Base-by-base conservation (phyloP, 768 basidiomycete species). In the Baorangia bicolor region DNA sequence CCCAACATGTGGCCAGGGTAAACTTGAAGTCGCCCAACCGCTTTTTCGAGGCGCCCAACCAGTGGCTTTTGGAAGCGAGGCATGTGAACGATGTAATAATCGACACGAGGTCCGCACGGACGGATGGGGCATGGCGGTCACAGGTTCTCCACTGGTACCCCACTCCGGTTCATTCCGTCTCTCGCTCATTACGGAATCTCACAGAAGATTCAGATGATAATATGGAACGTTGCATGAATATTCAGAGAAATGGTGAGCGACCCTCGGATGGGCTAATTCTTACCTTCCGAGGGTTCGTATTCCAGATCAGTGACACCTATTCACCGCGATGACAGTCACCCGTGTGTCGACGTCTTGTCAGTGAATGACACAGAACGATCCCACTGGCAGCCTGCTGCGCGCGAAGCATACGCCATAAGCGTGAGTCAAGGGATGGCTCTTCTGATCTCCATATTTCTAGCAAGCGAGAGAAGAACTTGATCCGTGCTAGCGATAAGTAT, bases 401-500 rank as follows among this genome's bases (percentile, higher is more conserved):
- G 18, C 34, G 25, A 5, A 35, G 30, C 30, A 25, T 33, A 8
- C 11, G 16, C 48, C 30, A 25, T 33, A 8, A 14, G 16, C 48
- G 5, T 4, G 10, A 20, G 23, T 49, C 48, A 41, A 52, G 47
- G 37, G 25, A 35, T 12, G 27, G 4, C 20, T 4, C 5, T n/a
- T 18, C 23, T 20, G 30, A 31, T 34, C 30, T 20, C 47, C 42
- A 11, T 31, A 21, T 30, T 12, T 18, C 51, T 18, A 48, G 44
- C 23, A 63, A 63, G 61, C 61, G 61, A 62, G 34, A 35, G 42
- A 54, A 59, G 44, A 5, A 6, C 47, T 28, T 47, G 61, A 63
- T 59, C 56, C 61, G 60, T 41, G 1, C 14, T 25, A 33, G 21
- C 39, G 57, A 52, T 10, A n/a, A n/a, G n/a, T n/a, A 21, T 44